A percentile compares a stretch with the other conserved stretches of the same genome.
These are phyloP conservation scores for Pleurotus salmoneostramineus DNA, from an alignment of 768 basidiomycete genomes.

Conservation along the genomic window DNA sequence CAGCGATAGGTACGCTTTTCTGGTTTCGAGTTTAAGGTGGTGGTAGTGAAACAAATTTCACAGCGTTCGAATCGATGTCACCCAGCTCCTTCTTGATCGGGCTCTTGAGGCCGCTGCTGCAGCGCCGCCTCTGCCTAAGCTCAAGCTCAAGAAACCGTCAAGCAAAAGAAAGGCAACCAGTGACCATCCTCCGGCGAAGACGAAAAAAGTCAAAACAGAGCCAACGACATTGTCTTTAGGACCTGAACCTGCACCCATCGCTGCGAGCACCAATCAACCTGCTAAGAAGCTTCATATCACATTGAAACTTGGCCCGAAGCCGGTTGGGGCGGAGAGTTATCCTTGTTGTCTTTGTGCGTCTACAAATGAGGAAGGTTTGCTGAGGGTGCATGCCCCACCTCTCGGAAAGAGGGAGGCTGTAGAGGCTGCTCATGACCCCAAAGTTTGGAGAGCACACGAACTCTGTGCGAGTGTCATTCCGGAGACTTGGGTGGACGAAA, in stretches of 20 bases:
- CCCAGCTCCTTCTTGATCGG: constrained; percentile 72
- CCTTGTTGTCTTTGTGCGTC: constrained; percentile 73
- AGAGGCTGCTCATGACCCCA: constrained; percentile 41
- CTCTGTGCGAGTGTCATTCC: constrained; percentile 79
- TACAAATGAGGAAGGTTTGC: constrained; percentile 44
- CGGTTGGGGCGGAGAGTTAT: constrained; percentile 48
- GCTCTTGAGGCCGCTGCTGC: constrained; percentile 38
- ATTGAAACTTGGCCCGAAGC: constrained; percentile 64
- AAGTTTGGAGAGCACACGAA: constrained; percentile 75
- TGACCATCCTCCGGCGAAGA: constrained; percentile 26
- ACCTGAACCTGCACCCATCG: constrained; percentile 7
- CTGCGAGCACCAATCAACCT: constrained; percentile 1
- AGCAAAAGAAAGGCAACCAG: constrained; percentile 31
- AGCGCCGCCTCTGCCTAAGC: constrained; percentile 12
- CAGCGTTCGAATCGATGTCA: constrained; percentile 93
- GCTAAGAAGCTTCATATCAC: constrained; percentile 49
- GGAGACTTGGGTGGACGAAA: constrained; percentile 86
- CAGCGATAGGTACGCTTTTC: constrained; percentile 55
- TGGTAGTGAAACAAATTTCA: not conserved
- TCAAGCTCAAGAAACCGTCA: constrained; percentile 27
- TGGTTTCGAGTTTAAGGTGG: not conserved
- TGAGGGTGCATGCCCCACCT: constrained; percentile 70
- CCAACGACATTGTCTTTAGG: constrained; percentile 24
- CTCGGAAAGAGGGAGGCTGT: constrained; percentile 46
- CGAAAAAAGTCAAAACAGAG: constrained; percentile 47